Evolutionary conservation across 768 basidiomycete genomes (phyloP).

Genomic region (Panellus pusillus): DNA sequence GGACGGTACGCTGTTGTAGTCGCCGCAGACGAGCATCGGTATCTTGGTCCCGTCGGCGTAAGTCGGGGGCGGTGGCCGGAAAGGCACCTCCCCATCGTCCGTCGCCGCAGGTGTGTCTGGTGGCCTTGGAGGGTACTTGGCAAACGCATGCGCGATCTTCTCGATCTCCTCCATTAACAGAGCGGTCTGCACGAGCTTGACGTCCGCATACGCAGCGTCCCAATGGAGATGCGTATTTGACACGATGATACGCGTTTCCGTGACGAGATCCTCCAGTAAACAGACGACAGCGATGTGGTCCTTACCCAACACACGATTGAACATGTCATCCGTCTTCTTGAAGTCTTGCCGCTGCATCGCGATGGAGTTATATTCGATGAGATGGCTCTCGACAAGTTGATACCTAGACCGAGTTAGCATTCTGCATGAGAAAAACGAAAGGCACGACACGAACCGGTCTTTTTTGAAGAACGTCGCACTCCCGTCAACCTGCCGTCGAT

Average conservation of each 20-base stretch:
- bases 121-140: slow-evolving; percentile 70
- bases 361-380: slow-evolving; percentile 89
- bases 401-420: slow-evolving; percentile 53
- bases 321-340: slow-evolving; percentile 99
- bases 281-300: slow-evolving; percentile 91
- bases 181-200: slow-evolving; percentile 96
- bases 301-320: slow-evolving; percentile 94
- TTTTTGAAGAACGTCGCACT: slow-evolving; percentile 96
- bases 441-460: slow-evolving; percentile 61
- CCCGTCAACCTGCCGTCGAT: slow-evolving; percentile 89
- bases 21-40: slow-evolving; percentile 89
- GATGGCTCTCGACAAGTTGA: slow-evolving; percentile 88
- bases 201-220: slow-evolving; percentile 91
- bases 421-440: slow-evolving; percentile 5
- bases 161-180: slow-evolving; percentile 90
- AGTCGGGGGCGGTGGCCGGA: slow-evolving; percentile 54
- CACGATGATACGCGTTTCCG: slow-evolving; percentile 85
- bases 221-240: slow-evolving; percentile 92
- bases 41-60: slow-evolving; percentile 89
- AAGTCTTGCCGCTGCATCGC: slow-evolving; percentile 93
- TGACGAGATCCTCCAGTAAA: slow-evolving; percentile 82
- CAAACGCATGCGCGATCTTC: slow-evolving; percentile 84
- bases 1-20: slow-evolving; percentile 87
- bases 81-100: slow-evolving; percentile 26
- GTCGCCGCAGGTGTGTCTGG: slow-evolving; percentile 39